A percentile compares a stretch with the other conserved stretches of the same genome.
These are phyloP conservation scores for Penicillium sp. DNA, from an alignment of 2,329 filamentous ascomycete species.

Conservation along the genomic window DNA sequence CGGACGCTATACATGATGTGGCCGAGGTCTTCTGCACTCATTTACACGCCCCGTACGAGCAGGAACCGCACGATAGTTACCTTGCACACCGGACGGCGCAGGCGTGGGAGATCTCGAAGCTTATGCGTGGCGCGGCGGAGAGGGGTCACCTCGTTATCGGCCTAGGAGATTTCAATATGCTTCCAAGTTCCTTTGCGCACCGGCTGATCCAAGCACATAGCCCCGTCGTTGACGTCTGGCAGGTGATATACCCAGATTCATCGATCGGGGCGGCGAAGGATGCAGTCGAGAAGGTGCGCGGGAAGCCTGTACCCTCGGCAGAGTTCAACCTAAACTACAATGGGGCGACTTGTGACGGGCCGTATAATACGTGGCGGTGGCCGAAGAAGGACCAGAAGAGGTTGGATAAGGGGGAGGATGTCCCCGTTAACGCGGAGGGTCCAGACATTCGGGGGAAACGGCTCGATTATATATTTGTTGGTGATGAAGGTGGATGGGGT, in stretches of 20 bases:
- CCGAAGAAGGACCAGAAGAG: constrained; percentile 70
- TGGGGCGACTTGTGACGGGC: constrained; percentile 84
- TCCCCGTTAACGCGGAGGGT: constrained; percentile 67
- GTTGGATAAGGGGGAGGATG: constrained; percentile 68
- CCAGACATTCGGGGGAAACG: constrained; percentile 79
- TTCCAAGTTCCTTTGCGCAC: constrained; percentile 84
- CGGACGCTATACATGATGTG: constrained; percentile 63
- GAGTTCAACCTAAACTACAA: constrained; percentile 79
- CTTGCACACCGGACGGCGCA: constrained; percentile 88
- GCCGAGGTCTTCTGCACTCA: constrained; percentile 94
- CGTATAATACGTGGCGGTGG: constrained; percentile 95
- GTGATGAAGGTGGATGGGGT: constrained; percentile 67
- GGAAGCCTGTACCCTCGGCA: constrained; percentile 72
- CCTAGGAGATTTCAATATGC: constrained; percentile 95
- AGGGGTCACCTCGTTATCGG: constrained; percentile 83
- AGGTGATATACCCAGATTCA: constrained; percentile 79
- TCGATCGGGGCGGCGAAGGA: constrained; percentile 76
- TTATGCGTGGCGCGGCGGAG: constrained; percentile 80
- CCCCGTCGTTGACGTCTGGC: constrained; percentile 83
- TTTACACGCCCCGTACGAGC: constrained; percentile 86
- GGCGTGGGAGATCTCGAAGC: constrained; percentile 91
- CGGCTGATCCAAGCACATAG: constrained; percentile 78
- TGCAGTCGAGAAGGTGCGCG: constrained; percentile 68
- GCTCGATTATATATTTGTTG: constrained; percentile 92
- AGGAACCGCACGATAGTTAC: constrained; percentile 80